These are phyloP conservation scores for Fusarium sp. DNA, from an alignment of 2,329 filamentous ascomycete species.

Conservation along the genomic window DNA sequence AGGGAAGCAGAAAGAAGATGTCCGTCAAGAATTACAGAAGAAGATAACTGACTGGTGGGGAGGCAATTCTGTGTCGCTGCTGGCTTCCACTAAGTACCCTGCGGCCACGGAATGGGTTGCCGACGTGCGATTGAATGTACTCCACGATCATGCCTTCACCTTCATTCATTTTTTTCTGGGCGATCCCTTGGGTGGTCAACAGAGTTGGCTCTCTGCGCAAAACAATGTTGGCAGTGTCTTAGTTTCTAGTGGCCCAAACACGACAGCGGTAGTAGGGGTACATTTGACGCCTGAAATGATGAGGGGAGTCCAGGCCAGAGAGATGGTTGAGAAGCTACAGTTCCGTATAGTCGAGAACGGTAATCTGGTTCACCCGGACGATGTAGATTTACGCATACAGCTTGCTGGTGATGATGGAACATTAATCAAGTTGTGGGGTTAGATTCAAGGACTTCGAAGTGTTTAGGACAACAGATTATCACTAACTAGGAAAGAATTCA, in stretches of 20 bases:
- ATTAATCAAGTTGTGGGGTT: neutral
- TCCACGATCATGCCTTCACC: neutral
- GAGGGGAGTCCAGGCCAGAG: neutral
- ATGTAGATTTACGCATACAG: neutral
- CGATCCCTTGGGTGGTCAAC: constrained; percentile 59
- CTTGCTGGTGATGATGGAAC: neutral
- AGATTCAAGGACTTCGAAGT: neutral
- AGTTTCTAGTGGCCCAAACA: neutral
- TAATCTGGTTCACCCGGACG: neutral
- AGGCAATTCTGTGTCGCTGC: neutral
- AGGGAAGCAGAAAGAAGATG: constrained; percentile 39
- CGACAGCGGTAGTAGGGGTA: neutral
- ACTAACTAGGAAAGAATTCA: neutral
- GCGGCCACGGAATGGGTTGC: constrained; percentile 71
- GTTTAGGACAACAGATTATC: neutral
- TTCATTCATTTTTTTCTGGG: constrained; percentile 76
- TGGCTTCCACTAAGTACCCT: neutral
- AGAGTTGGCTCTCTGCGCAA: constrained; percentile 54
- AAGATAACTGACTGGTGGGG: constrained; percentile 66
- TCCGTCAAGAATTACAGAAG: constrained; percentile 52
- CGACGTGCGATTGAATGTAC: constrained; percentile 72
- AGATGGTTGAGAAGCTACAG: neutral
- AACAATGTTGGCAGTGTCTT: neutral
- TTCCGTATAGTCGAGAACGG: neutral
- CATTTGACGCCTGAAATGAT: neutral